Conservation (phyloP, 164 flowering plant genomes). For the Magnolia changhungtana region DNA sequence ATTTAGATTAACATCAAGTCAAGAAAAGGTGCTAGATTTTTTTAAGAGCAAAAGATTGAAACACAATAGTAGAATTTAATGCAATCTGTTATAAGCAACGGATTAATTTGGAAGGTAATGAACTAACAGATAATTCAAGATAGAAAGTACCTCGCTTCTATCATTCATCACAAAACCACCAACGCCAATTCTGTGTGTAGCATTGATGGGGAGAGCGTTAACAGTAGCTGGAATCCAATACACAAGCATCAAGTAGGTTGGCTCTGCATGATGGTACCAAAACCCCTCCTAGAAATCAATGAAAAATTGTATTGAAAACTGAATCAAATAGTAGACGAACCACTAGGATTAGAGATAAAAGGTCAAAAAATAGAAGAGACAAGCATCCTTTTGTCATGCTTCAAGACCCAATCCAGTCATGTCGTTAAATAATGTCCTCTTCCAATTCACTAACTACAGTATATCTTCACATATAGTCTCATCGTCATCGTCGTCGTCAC, state of each 20-base stretch:
- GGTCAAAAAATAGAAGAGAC: no score
- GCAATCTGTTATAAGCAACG: not conserved
- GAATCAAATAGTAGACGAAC: not conserved
- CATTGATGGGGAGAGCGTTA: slow-evolving; percentile 39
- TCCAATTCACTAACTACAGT: not conserved
- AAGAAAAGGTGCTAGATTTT: not conserved
- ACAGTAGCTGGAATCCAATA: slow-evolving; percentile 45
- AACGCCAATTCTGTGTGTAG: slow-evolving; percentile 45
- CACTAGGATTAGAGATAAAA: not conserved
- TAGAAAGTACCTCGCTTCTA: slow-evolving; percentile 38
- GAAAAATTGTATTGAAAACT: not conserved
- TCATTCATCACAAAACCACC: slow-evolving; percentile 52
- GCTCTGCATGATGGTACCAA: slow-evolving; percentile 50
- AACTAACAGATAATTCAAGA: not conserved
- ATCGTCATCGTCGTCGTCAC: no score
- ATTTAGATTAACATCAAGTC: not conserved
- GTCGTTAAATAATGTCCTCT: not conserved
- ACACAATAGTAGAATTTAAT: not conserved
- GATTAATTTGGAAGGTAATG: not conserved
- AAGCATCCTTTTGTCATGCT: not conserved
- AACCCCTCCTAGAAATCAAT: slow-evolving; percentile 40
- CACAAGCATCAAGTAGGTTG: slow-evolving; percentile 45
- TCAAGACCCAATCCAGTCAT: not conserved
- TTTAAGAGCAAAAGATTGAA: not conserved
- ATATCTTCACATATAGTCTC: no score